Evolutionary conservation across 2,329 filamentous ascomycete genomes (phyloP).

Genomic region (Ustulina deusta): DNA sequence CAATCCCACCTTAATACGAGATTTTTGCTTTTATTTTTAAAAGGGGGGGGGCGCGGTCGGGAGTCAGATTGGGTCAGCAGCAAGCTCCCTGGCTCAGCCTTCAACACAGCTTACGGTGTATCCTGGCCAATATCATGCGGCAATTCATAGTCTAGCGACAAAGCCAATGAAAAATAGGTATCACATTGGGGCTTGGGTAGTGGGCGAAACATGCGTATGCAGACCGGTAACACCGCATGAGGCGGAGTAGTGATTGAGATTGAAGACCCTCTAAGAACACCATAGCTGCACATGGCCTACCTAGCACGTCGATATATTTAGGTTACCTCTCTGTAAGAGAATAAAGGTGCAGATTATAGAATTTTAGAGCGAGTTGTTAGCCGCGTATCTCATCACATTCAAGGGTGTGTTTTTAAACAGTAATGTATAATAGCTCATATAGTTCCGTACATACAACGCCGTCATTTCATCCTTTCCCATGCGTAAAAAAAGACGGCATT

Average conservation of each 20-base stretch:
- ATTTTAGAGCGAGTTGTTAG: not conserved
- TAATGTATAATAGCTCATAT: too few relatives aligned
- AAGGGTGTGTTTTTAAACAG: not conserved
- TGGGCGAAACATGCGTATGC: constrained; percentile 14
- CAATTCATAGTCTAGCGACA: not conserved
- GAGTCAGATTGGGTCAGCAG: constrained; percentile 6
- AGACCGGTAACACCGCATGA: constrained; percentile 22
- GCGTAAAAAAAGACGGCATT: not conserved
- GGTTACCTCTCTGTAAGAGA: too few relatives aligned
- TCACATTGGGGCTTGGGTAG: constrained; percentile 23
- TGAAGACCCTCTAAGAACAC: not conserved
- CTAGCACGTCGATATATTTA: too few relatives aligned
- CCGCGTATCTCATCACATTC: not conserved
- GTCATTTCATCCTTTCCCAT: not conserved
- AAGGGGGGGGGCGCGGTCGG: not conserved
- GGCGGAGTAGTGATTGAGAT: constrained; percentile 22
- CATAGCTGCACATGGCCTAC: not conserved
- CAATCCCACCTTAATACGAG: not conserved
- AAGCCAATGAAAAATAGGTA: constrained; percentile 20
- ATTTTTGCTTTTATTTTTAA: too few relatives aligned
- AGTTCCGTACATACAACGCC: constrained; percentile 7
- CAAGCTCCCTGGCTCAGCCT: constrained; percentile 5
- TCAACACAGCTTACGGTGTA: not conserved
- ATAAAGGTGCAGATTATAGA: not conserved
- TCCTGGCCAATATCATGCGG: not conserved